phyloP scores from a whole-genome alignment of 805 yeast genomes.

The Saturnispora kantuleensis region DNA sequence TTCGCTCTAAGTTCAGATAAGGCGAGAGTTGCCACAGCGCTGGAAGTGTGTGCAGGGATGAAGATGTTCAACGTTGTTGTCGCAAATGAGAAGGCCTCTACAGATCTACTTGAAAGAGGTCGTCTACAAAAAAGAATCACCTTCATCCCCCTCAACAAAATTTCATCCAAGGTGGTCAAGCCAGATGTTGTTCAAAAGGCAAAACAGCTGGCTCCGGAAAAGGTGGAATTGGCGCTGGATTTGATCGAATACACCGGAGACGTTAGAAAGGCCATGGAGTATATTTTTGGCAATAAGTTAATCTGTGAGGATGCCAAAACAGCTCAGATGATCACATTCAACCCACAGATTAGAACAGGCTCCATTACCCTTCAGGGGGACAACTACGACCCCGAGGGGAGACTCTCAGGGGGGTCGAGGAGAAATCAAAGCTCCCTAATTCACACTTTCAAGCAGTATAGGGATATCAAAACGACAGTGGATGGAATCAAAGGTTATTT shows the following conservation, averaged over 20 bases:
- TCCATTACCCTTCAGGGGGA: conserved; percentile 91
- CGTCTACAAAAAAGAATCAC: conserved; percentile 75
- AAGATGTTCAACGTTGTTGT: conserved; percentile 84
- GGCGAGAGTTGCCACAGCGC: conserved; percentile 61
- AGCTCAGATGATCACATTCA: conserved; percentile 81
- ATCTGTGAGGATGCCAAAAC: conserved; percentile 81
- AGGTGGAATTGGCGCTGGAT: conserved; percentile 84
- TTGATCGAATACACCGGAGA: conserved; percentile 65
- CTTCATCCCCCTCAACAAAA: conserved; percentile 84
- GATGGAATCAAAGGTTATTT: conserved; percentile 32
- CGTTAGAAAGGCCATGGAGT: conserved; percentile 75
- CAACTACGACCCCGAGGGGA: conserved; percentile 91
- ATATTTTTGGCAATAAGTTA: conserved; percentile 83
- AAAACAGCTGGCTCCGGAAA: conserved; percentile 65
- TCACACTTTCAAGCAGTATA: conserved; percentile 52
- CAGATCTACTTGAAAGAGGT: conserved; percentile 71
- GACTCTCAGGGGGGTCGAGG: conserved; percentile 90
- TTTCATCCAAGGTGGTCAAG: conserved; percentile 50
- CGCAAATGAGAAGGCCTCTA: conserved; percentile 77
- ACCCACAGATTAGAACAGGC: conserved; percentile 68
- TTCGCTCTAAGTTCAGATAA: conserved; percentile 47
- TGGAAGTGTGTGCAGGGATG: conserved; percentile 93
- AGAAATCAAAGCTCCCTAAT: conserved; percentile 48
- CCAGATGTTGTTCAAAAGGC: conserved; percentile 51
- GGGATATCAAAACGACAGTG: conserved; percentile 35